Conservation (phyloP, 495 filamentous ascomycete species). For the Penicillium angulare region DNA sequence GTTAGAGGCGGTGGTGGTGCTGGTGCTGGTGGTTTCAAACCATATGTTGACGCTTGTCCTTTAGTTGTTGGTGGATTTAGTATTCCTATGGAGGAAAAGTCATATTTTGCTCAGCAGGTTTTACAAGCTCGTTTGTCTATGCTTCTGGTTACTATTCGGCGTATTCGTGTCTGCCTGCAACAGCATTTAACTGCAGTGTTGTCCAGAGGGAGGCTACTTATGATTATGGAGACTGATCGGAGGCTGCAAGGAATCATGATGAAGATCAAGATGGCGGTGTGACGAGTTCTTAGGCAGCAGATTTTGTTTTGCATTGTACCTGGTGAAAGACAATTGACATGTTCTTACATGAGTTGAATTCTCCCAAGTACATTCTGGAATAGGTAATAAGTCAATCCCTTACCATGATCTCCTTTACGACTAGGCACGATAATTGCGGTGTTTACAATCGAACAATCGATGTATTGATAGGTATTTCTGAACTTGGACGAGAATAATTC, state of each 20-base stretch:
- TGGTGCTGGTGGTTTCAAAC: conserved; percentile 14
- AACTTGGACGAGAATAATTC: too few relatives aligned
- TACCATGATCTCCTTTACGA: too few relatives aligned
- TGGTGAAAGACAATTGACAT: too few relatives aligned
- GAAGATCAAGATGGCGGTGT: conserved; percentile 25
- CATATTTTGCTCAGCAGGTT: conserved; percentile 30
- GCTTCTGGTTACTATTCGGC: conserved; percentile 26
- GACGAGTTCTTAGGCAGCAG: neutral
- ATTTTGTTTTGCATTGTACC: too few relatives aligned
- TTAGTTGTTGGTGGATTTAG: conserved; percentile 30
- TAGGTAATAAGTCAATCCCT: too few relatives aligned
- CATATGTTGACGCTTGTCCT: conserved; percentile 27
- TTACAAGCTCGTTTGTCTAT: conserved; percentile 29
- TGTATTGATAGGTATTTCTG: too few relatives aligned
- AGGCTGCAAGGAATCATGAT: conserved; percentile 34
- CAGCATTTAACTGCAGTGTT: conserved; percentile 20
- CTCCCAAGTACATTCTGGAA: too few relatives aligned
- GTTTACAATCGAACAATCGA: too few relatives aligned
- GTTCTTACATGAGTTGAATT: too few relatives aligned
- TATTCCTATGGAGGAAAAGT: conserved; percentile 35
- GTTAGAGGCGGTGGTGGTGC: neutral
- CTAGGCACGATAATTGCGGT: too few relatives aligned
- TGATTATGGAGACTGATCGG: conserved; percentile 42
- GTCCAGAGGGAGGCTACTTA: conserved; percentile 25
- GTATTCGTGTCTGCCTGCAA: conserved; percentile 29